A percentile compares a stretch with the other conserved stretches of the same genome.
Evolutionary conservation across 192 early-diverging fungal genomes (phyloP).

Genomic region (Entomortierella parvispora): DNA sequence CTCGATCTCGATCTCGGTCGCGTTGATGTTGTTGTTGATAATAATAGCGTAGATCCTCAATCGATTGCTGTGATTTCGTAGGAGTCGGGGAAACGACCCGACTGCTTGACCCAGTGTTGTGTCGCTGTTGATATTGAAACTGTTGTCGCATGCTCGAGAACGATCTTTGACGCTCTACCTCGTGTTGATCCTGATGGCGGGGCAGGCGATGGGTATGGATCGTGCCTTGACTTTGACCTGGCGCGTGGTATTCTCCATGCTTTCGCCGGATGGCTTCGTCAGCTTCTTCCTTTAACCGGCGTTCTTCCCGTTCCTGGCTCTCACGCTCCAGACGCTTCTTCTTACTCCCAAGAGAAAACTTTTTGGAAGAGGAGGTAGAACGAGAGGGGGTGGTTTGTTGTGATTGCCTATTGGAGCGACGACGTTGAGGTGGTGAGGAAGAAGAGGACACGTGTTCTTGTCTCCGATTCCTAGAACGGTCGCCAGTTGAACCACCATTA

Average conservation of each 20-base stretch:
- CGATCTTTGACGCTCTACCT: slow-evolving; percentile 24
- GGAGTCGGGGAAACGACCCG: slow-evolving; percentile 21
- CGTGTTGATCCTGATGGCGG: slow-evolving; percentile 29
- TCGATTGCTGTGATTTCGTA: not conserved
- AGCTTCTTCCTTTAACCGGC: slow-evolving; percentile 24
- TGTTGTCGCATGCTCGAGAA: not conserved
- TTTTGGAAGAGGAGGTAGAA: slow-evolving; percentile 2
- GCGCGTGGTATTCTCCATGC: slow-evolving; percentile 44
- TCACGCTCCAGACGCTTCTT: slow-evolving; percentile 24
- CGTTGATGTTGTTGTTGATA: too few relatives aligned
- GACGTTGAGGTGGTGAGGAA: too few relatives aligned
- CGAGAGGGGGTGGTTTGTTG: not conserved
- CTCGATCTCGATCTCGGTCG: too few relatives aligned
- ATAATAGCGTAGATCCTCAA: not conserved
- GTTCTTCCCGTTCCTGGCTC: slow-evolving; percentile 27
- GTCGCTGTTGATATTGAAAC: slow-evolving; percentile 4
- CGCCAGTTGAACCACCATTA: too few relatives aligned
- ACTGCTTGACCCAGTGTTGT: slow-evolving; percentile 11
- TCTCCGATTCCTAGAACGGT: too few relatives aligned
- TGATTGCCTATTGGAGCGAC: too few relatives aligned
- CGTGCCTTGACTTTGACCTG: slow-evolving; percentile 31
- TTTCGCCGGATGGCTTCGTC: slow-evolving; percentile 42
- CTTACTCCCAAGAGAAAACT: slow-evolving; percentile 25
- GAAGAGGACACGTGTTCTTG: too few relatives aligned
- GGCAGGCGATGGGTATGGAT: slow-evolving; percentile 35